Evolutionary conservation across 2,329 filamentous ascomycete species (phyloP).

Genomic region (Thelonectria rubi): DNA sequence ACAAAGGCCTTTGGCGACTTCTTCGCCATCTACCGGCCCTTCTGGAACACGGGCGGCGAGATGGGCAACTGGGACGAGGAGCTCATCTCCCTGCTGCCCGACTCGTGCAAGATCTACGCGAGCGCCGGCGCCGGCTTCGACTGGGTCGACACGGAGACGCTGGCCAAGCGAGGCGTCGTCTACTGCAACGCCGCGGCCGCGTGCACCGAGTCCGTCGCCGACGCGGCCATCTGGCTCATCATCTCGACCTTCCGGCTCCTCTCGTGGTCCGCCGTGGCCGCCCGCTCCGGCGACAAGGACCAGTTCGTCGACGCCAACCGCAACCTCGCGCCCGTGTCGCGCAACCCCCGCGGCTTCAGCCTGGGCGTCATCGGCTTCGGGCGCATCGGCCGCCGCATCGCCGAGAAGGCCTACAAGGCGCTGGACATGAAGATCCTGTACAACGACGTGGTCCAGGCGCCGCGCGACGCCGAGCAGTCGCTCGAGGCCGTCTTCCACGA

Average conservation of each 20-base stretch:
- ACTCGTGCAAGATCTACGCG: constrained; percentile 40
- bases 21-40: constrained; percentile 40
- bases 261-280: constrained; percentile 40
- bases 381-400: constrained; percentile 39
- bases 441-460: constrained; percentile 40
- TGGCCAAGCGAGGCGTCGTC: constrained; percentile 39
- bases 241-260: constrained; percentile 41
- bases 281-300: constrained; percentile 38
- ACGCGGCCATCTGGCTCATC: constrained; percentile 42
- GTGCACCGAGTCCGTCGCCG: constrained; percentile 41
- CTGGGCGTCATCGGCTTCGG: constrained; percentile 42
- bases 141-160: constrained; percentile 39
- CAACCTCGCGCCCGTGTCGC: constrained; percentile 38
- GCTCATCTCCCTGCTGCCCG: constrained; percentile 33
- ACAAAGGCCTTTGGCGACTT: constrained; percentile 38
- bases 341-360: constrained; percentile 38
- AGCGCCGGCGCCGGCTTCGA: constrained; percentile 42
- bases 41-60: constrained; percentile 42
- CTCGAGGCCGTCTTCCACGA: constrained; percentile 36
- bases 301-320: constrained; percentile 39
- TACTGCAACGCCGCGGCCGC: constrained; percentile 42
- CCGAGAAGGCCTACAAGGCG: constrained; percentile 41
- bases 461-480: constrained; percentile 25
- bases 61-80: constrained; percentile 44
- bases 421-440: constrained; percentile 43